Evolutionary conservation across 805 yeast genomes (phyloP).

Genomic region (Yamadazyma sp.): DNA sequence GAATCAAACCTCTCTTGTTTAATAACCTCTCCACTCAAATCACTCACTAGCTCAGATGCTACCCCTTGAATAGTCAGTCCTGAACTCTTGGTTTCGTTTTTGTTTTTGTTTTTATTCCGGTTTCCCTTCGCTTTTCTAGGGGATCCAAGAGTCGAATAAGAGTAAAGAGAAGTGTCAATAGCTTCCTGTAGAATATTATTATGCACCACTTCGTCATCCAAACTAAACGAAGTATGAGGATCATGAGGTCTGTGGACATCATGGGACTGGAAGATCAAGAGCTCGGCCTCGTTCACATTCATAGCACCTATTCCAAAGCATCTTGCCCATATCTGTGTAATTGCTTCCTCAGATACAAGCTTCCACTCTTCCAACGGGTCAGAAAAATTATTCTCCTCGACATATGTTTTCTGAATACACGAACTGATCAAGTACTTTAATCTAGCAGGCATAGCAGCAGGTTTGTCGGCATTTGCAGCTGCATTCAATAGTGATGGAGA

Average conservation of each 20-base stretch:
- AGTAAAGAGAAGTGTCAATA: constrained; percentile 34
- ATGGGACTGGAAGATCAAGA: constrained; percentile 35
- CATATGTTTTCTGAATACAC: constrained; percentile 52
- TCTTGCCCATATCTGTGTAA: constrained; percentile 52
- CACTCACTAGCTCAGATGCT: constrained; percentile 4
- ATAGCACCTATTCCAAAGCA: constrained; percentile 55
- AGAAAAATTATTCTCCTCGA: constrained; percentile 25
- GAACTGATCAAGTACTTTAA: constrained; percentile 56
- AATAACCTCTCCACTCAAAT: constrained; percentile 28
- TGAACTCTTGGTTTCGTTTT: neutral
- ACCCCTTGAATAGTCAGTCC: constrained; percentile 5
- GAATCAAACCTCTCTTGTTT: constrained; percentile 46
- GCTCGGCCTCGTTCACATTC: constrained; percentile 52
- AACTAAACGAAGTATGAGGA: constrained; percentile 28
- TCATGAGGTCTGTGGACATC: constrained; percentile 32
- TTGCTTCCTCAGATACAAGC: constrained; percentile 60
- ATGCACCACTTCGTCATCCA: constrained; percentile 24
- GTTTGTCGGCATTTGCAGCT: constrained; percentile 24
- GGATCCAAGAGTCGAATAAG: constrained; percentile 18
- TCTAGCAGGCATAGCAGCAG: constrained; percentile 51
- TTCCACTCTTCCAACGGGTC: constrained; percentile 41
- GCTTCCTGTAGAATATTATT: constrained; percentile 30
- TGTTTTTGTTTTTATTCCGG: neutral
- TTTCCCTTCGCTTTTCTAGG: neutral
- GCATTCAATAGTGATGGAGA: constrained; percentile 25